A percentile compares a stretch with the other conserved stretches of the same genome.
Evolutionary conservation across 2,329 filamentous ascomycete genomes (phyloP).

Genomic region (Annulohypoxylon truncatum): DNA sequence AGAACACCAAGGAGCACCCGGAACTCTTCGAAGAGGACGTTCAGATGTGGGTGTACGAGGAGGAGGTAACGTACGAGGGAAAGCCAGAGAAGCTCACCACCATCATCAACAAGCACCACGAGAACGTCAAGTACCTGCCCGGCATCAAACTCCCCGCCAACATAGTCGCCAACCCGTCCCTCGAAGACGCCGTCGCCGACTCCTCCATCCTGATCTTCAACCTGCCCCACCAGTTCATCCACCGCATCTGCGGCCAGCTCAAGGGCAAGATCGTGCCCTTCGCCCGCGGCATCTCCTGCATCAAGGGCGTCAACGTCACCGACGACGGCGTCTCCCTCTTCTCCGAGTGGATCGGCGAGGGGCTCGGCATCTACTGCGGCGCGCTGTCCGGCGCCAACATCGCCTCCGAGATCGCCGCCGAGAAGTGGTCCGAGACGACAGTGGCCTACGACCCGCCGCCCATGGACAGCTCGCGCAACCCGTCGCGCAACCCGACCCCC

Average conservation of each 20-base stretch:
- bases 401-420: constrained; percentile 90
- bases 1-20: constrained; percentile 83
- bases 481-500: constrained; percentile 66
- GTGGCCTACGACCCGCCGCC: constrained; percentile 94
- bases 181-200: constrained; percentile 82
- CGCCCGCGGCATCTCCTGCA: constrained; percentile 94
- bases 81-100: constrained; percentile 86
- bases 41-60: constrained; percentile 99
- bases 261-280: constrained; percentile 90
- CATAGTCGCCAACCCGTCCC: constrained; percentile 83
- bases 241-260: constrained; percentile 84
- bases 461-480: constrained; percentile 81
- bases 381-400: constrained; percentile 97
- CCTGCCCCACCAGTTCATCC: constrained; percentile 95
- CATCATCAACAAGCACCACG: constrained; percentile 91
- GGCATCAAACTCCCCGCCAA: constrained; percentile 85
- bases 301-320: constrained; percentile 96
- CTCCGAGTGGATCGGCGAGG: constrained; percentile 92
- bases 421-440: constrained; percentile 98
- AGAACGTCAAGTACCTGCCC: constrained; percentile 99
- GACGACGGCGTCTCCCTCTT: constrained; percentile 89
- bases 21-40: constrained; percentile 88
- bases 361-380: constrained; percentile 94
- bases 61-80: constrained; percentile 77
- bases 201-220: constrained; percentile 96